These are phyloP conservation scores for Heliocybe sulcata DNA, from an alignment of 1,284 basidiomycete species.

Conservation along the genomic window DNA sequence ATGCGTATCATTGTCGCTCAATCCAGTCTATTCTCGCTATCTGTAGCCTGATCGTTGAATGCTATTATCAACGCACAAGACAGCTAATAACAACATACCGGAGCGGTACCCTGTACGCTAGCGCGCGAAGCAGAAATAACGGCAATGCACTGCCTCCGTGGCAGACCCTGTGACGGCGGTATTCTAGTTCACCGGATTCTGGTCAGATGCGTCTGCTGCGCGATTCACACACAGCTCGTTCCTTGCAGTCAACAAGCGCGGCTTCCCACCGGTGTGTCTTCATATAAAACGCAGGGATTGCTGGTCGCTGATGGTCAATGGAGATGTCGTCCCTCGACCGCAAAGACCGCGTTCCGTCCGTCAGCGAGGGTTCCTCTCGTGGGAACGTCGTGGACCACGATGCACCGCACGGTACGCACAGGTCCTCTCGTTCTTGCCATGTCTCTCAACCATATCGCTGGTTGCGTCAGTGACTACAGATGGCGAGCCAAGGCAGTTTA, in stretches of 20 bases:
- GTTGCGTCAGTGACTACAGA: constrained; percentile 42
- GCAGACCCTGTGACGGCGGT: too few species aligned
- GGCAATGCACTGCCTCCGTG: too few species aligned
- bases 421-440: constrained; percentile 1
- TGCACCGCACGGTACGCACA: constrained; percentile 53
- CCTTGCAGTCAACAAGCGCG: too few species aligned
- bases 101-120: too few species aligned
- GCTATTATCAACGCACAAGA: too few species aligned
- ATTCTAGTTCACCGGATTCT: too few species aligned
- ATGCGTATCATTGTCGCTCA: too few species aligned
- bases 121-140: too few species aligned
- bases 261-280: background rate
- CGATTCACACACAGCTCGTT: background rate
- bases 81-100: too few species aligned
- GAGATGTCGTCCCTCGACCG: constrained; percentile 11
- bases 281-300: background rate
- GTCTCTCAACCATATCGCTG: background rate
- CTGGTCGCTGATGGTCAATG: background rate
- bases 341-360: constrained; percentile 22
- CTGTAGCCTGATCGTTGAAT: too few species aligned
- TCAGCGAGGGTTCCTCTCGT: constrained; percentile 26
- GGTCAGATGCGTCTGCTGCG: background rate
- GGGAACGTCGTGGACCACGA: constrained; percentile 74
- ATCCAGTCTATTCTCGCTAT: too few species aligned
- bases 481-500: constrained; percentile 2